These are phyloP conservation scores for Tetragonia tetragonoides DNA, from an alignment of 148 eudicot species.

Conservation along the genomic window DNA sequence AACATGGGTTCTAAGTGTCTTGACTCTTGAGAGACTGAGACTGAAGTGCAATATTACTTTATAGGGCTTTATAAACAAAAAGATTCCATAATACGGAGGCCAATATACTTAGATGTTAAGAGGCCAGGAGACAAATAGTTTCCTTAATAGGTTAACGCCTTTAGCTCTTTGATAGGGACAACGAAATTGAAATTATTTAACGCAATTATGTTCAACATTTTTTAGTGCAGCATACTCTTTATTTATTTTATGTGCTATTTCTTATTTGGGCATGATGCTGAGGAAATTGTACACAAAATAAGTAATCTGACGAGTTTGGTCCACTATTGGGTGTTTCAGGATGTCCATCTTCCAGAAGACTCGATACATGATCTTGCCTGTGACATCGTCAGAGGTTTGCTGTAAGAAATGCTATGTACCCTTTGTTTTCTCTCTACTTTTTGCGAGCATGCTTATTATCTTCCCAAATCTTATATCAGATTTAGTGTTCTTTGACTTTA, in stretches of 20 bases:
- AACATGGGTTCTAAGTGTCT: not conserved
- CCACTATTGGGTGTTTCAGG: constrained; percentile 44
- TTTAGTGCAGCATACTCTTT: not conserved
- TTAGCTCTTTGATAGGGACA: not conserved
- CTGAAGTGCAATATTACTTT: not conserved
- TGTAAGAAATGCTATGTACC: constrained; percentile 47
- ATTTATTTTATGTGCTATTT: not conserved
- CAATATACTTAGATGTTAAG: not conserved
- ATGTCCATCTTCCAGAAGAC: constrained; percentile 90
- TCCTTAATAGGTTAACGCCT: not conserved
- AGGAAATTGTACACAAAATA: not conserved
- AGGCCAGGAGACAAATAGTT: not conserved
- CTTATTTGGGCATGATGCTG: not conserved
- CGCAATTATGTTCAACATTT: not conserved
- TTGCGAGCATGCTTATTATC: not conserved
- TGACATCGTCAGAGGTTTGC: constrained; percentile 74
- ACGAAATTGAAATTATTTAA: not conserved
- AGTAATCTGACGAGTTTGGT: not conserved
- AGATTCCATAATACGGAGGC: not conserved
- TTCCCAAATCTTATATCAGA: not conserved
- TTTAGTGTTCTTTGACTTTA: constrained; percentile 13
- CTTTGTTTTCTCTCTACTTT: not conserved
- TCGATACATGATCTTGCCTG: constrained; percentile 77
- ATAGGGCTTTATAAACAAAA: not conserved
- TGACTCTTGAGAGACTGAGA: not conserved